These are phyloP conservation scores for Emericellopsis terricola DNA, from an alignment of 495 filamentous ascomycete genomes.

Conservation along the genomic window DNA sequence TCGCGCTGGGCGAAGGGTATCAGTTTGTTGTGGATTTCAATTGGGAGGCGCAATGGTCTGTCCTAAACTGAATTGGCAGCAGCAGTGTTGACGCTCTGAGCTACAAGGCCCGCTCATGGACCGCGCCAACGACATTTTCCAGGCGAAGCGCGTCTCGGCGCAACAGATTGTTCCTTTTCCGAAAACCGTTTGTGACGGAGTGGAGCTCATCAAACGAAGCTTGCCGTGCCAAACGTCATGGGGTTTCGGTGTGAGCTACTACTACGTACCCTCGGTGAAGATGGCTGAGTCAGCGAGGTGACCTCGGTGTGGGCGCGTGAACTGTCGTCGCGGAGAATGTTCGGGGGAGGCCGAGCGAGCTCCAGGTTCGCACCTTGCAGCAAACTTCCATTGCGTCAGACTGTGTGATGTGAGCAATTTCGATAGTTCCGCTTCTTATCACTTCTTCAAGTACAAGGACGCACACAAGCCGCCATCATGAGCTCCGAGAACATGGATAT, in stretches of 20 bases:
- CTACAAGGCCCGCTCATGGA: constrained; percentile 45
- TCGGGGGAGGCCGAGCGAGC: not conserved
- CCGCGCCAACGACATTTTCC: constrained; percentile 29
- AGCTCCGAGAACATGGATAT: constrained; percentile 48
- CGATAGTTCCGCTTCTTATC: not conserved
- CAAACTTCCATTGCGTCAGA: not conserved
- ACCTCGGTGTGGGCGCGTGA: too few species aligned
- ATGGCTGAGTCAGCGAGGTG: too few species aligned
- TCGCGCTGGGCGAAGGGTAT: too few species aligned
- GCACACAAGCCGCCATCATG: not conserved
- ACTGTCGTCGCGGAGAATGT: too few species aligned
- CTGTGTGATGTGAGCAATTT: not conserved
- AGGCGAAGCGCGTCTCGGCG: not conserved
- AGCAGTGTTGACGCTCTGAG: constrained; percentile 63
- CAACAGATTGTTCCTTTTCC: not conserved
- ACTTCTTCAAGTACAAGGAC: not conserved
- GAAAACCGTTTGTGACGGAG: too few species aligned
- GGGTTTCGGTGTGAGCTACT: not conserved
- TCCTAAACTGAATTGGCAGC: too few species aligned
- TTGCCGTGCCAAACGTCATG: not conserved
- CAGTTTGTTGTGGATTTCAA: too few species aligned
- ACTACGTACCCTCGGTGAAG: too few species aligned
- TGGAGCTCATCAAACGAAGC: not conserved
- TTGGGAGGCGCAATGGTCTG: too few species aligned
- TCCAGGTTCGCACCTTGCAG: too few species aligned